Base-by-base conservation (phyloP, 192 early-diverging fungal species). In the Oehlia diaphana region DNA sequence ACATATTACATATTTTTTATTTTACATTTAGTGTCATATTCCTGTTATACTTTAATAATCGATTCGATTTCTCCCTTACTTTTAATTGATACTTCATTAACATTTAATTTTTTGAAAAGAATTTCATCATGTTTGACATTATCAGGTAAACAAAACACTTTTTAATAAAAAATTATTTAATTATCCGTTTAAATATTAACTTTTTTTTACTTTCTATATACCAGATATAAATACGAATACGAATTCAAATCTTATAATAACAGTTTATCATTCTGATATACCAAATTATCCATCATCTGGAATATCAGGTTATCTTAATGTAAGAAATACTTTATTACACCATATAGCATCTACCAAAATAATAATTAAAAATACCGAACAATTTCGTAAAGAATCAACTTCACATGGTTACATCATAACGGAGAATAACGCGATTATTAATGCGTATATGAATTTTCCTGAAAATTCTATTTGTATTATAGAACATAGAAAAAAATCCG, bases 401-500 rank as follows among this genome's bases (percentile, higher is more conserved):
- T 80, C 79, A 26, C 26, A 70, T 28, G 63, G 76, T 10, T 67
- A 47, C 23, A 77, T 72, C 9, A 33, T 47, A 4, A 78, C 74
- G 0, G 58, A 79, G 0, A 80, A 44, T 12, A 78, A 77, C 12
- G 80, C 81, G 50, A 82, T 83, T 4, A 68, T 86, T 6, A 78
- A 80, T 12, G 79, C 76, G 0, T 58, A 79, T 63, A 82, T 79
- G 0, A 86, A 86, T 49, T 58, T 63, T 1, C 82, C 80, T 74
- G 79, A 83, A 13, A 79, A 75, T 47, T 81, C 81, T 16, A 80
- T 86, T 12, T 86, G 85, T 37, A 80, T 81, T 6, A 61, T 86
- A n/a, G 81, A 83, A 66, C 81, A 83, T 42, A 86, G 83, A 72
- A 65, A 83, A 72, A 83, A 82, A 72, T 86, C 85, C 3, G 85